Conservation (phyloP, 2,329 filamentous ascomycete genomes). For the Aspergillus fructus region DNA sequence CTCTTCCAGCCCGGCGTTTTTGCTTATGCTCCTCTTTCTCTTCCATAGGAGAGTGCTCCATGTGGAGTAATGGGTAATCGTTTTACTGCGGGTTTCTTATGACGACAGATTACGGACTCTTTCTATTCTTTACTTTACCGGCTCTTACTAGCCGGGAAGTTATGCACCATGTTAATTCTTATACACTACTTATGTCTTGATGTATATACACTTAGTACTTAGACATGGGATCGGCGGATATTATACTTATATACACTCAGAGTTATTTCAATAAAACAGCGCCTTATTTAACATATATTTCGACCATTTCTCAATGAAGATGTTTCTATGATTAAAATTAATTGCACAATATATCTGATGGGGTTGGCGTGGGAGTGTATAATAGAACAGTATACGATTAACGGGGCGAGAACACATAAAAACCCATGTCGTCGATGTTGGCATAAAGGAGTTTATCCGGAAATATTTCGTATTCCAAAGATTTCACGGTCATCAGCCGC, state of each 20-base stretch:
- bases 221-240: not conserved
- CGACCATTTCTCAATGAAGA: not conserved
- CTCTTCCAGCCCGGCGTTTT: conserved; percentile 11
- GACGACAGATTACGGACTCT: conserved; percentile 20
- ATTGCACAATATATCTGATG: not conserved
- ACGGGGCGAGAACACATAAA: not conserved
- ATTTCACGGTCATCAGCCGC: not conserved
- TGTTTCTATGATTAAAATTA: not conserved
- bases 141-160: conserved; percentile 3
- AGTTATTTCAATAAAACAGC: not conserved
- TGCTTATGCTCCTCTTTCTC: conserved; percentile 10
- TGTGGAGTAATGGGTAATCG: conserved; percentile 13
- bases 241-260: conserved; percentile 11
- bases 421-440: not conserved
- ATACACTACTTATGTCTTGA: conserved; percentile 13
- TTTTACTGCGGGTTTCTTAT: conserved; percentile 9
- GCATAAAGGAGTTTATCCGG: not conserved
- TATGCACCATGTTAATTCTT: conserved; percentile 1
- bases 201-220: conserved; percentile 14
- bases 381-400: not conserved
- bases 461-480: not conserved
- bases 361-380: not conserved
- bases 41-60: conserved; percentile 1
- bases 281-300: not conserved
- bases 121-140: conserved; percentile 10